Evolutionary conservation across 805 yeast genomes (phyloP).

Genomic region (Candida corydali): DNA sequence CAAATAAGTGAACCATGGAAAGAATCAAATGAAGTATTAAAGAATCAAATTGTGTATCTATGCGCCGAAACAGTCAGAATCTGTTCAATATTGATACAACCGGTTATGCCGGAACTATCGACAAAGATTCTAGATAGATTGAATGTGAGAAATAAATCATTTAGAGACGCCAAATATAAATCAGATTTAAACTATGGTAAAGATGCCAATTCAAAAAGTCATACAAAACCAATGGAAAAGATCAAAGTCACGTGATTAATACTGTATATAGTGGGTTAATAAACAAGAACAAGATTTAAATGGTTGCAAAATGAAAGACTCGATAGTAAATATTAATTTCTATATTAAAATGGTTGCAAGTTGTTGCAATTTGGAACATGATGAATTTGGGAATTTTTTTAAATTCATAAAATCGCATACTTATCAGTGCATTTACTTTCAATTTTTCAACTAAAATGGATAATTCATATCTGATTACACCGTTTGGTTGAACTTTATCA

Average conservation of each 20-base stretch:
- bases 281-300: neutral
- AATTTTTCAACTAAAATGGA: too few relatives aligned
- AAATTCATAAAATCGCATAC: too few relatives aligned
- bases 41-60: slow-evolving; percentile 53
- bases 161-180: slow-evolving; percentile 48
- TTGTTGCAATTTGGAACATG: neutral
- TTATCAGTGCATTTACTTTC: too few relatives aligned
- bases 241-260: slow-evolving; percentile 10
- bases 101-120: slow-evolving; percentile 70
- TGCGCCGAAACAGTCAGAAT: slow-evolving; percentile 73
- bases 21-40: slow-evolving; percentile 12
- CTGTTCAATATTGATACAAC: slow-evolving; percentile 59
- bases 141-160: slow-evolving; percentile 47
- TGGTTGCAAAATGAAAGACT: slow-evolving; percentile 4
- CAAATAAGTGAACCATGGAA: slow-evolving; percentile 78
- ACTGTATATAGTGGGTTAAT: neutral
- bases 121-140: slow-evolving; percentile 55
- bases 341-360: slow-evolving; percentile 1
- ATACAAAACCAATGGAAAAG: slow-evolving; percentile 47
- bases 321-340: neutral
- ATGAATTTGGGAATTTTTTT: neutral
- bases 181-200: slow-evolving; percentile 59
- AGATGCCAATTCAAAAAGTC: slow-evolving; percentile 45
- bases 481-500: neutral
- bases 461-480: neutral